Evolutionary conservation across 495 filamentous ascomycete species (phyloP), one percentile per base, ranked within the genome.

Genomic region (Rusavskia elegans): DNA sequence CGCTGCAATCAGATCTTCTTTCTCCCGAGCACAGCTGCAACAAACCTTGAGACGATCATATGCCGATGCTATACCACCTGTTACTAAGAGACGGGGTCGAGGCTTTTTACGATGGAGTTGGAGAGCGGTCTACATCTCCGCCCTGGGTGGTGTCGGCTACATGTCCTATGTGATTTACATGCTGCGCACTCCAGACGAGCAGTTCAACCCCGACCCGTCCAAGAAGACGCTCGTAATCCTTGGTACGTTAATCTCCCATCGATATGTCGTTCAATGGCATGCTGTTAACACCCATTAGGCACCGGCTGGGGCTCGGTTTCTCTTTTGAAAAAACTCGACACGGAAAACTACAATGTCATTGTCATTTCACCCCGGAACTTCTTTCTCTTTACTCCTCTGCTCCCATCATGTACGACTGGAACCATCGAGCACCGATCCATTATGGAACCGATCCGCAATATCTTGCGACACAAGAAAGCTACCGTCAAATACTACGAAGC

Each of bases 141-240:
- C 76, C 52, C 58, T 95, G 53, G 81, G 70, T 55, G 75, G 86
- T 50, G 63, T 81, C 37, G 85, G 69, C 45, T 84, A 80, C 55
- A 65, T 92, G 49, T 81, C 78, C 50, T 95, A 88, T 66, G 79
- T 78, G 58, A 83, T 96, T 64, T 95, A 87, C 66, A 68, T 78
- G 30, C 78, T 84, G 57, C 80, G 88, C 53, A 76, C 89, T 66
- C 92, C 90, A 7, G 76, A 75, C 17, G 83, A 92, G 32, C 92
- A 97, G 71, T 67, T 74, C 38, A 75, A 79, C 52, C 81, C 87
- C 29, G 88, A 95, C 69, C 82, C 89, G 53, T 68, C 61, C 49
- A 99, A 97, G 86, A 97, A 97, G 77, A 99, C 89, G 20, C 76
- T 99, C 29, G 93, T 99, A 16, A 81, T 99, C 62, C 77, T 99